Percentiles rank a stretch among this genome's conserved stretches.
Evolutionary conservation across 2,329 filamentous ascomycete species (phyloP).

Genomic region (Beauveria varroae): DNA sequence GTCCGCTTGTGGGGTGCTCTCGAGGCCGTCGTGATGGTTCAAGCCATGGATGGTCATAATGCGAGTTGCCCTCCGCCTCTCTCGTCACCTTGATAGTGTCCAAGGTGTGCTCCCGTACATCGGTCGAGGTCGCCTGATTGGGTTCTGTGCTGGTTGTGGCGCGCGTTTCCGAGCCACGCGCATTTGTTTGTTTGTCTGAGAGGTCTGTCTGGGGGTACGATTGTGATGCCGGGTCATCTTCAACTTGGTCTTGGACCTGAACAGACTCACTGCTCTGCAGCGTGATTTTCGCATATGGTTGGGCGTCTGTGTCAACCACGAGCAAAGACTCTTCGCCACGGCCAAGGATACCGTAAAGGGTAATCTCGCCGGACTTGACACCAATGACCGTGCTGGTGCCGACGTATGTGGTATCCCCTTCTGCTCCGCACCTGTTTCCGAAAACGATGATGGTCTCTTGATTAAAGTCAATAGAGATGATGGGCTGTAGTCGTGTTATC

Average conservation of each 20-base stretch:
- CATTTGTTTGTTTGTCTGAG: background rate
- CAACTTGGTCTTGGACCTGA: background rate
- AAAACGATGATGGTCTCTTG: constrained; percentile 63
- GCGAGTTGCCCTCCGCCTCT: background rate
- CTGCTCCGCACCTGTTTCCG: constrained; percentile 61
- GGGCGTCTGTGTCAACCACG: constrained; percentile 53
- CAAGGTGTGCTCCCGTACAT: background rate
- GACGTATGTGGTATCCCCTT: constrained; percentile 60
- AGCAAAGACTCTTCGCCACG: constrained; percentile 61
- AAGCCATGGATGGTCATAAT: background rate
- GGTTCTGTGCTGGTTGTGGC: background rate
- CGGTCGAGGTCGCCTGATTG: background rate
- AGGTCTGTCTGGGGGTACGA: background rate
- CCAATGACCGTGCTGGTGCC: constrained; percentile 67
- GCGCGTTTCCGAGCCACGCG: background rate
- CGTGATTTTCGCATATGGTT: constrained; percentile 38
- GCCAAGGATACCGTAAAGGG: constrained; percentile 62
- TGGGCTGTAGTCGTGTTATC: constrained; percentile 62
- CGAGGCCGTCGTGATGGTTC: constrained; percentile 2
- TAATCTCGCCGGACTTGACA: constrained; percentile 57
- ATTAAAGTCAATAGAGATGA: constrained; percentile 42
- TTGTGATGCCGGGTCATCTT: background rate
- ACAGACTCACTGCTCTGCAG: background rate
- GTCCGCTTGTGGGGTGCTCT: background rate
- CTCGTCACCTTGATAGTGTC: background rate